These are phyloP conservation scores for Ajuga reptans DNA, from an alignment of 305 asterid species.

Conservation along the genomic window DNA sequence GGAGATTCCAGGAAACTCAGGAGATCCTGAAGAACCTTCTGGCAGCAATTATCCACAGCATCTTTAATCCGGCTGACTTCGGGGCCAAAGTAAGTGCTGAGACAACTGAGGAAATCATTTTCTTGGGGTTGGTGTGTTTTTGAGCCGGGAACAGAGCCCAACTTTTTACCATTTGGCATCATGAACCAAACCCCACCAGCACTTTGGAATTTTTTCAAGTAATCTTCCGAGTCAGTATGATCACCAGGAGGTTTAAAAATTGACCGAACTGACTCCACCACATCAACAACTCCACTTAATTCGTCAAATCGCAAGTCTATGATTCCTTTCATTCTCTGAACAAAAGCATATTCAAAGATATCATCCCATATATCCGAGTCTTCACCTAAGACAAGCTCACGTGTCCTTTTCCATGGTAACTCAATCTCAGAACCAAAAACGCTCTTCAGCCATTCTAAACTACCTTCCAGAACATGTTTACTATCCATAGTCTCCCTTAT, in stretches of 20 bases:
- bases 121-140: constrained; percentile 54
- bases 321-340: constrained; percentile 80
- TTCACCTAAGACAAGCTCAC: constrained; percentile 90
- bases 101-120: constrained; percentile 65
- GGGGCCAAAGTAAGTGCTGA: constrained; percentile 71
- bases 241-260: constrained; percentile 46
- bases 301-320: constrained; percentile 64
- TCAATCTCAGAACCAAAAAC: constrained; percentile 98
- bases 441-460: constrained; percentile 94
- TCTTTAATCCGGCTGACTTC: constrained; percentile 88
- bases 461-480: constrained; percentile 85
- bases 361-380: constrained; percentile 96
- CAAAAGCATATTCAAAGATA: constrained; percentile 88
- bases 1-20: constrained; percentile 85
- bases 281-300: constrained; percentile 52
- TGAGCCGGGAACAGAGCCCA: constrained; percentile 36
- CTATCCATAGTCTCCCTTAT: constrained; percentile 86
- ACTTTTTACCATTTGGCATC: constrained; percentile 56
- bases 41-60: constrained; percentile 71
- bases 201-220: constrained; percentile 42
- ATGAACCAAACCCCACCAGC: constrained; percentile 94
- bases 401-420: constrained; percentile 90
- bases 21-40: constrained; percentile 71
- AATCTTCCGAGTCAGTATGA: constrained; percentile 47
- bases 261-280: constrained; percentile 57